Evolutionary conservation across 345 rosid species (phyloP), one percentile per base, ranked within the genome.

Genomic region (Dipteronia dyeriana): DNA sequence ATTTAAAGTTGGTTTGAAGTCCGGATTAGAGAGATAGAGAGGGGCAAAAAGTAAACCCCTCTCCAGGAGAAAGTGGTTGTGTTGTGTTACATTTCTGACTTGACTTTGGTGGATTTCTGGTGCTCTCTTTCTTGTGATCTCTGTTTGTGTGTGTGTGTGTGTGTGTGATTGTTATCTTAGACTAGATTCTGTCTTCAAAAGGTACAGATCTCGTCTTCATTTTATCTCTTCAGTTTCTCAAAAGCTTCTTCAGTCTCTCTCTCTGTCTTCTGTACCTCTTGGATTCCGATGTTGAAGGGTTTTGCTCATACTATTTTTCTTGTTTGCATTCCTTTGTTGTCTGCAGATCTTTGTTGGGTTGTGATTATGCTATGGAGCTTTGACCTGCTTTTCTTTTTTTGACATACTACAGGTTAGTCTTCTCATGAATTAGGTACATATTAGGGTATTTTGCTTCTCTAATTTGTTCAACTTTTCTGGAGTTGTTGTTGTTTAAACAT

Each of bases 301-400:
- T 70, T 29, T 51, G 5, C 19, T 41, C 1, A 49, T 22, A 1
- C 5, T 45, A 9, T 19, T 63, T 62, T 74, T 63, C 23, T 7
- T 56, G 45, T 34, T 71, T 72, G 34, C 75, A 72, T 39, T 59
- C 22, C 8, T 39, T 38, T 63, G 19, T 47, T 49, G 60, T 22
- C 29, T 64, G 69, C 77, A 74, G 77, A 74, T 74, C 77, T 47
- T 47, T 47, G 43, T 68, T 31, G 45, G 45, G 29, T 19, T 72
- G 5, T 60, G 70, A 29, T 74, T 63, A n/a, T 19, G 3, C 34
- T 57, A 17, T 31, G 26, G 59, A 20, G 59, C 47, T 63, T 74
- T 29, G 20, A 25, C 70, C 31, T 2, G n/a, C 31, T 74, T 73
- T 39, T 20, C 1, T 19, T 56, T 54, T 59, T 59, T 63, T 29